Conservation (phyloP, 345 rosid species). For the Murraya koenigii region DNA sequence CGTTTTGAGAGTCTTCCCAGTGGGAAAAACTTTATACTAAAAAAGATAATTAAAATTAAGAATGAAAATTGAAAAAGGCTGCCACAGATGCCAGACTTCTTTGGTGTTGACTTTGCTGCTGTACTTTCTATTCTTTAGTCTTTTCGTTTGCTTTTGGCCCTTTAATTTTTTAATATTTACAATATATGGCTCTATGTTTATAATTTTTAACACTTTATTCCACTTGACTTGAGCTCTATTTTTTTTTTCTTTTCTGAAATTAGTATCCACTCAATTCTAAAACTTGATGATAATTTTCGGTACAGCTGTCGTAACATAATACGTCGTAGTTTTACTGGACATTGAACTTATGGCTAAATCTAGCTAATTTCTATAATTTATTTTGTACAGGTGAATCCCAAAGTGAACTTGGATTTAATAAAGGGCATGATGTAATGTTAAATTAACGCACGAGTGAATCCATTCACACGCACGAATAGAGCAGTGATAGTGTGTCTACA, state of each 20-base stretch:
- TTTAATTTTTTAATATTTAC: not conserved
- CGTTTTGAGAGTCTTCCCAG: slow-evolving; percentile 15
- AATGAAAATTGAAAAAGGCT: not conserved
- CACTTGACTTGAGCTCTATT: not conserved
- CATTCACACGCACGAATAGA: no score
- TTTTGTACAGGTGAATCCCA: not conserved
- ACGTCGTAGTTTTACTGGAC: no score
- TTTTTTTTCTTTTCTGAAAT: no score
- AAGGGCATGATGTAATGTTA: not conserved
- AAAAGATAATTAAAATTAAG: not conserved
- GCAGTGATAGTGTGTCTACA: no score
- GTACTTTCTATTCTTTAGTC: not conserved
- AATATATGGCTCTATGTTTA: not conserved
- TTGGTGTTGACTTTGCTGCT: slow-evolving; percentile 38
- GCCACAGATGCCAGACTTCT: slow-evolving; percentile 25
- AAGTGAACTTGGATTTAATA: not conserved
- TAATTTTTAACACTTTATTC: no score
- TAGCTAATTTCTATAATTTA: no score
- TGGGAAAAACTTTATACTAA: not conserved
- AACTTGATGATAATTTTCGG: no score
- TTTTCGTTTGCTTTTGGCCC: not conserved
- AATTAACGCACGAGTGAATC: not conserved
- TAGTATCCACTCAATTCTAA: no score
- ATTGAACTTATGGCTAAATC: no score
- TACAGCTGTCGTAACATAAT: no score